A percentile compares a stretch with the other conserved stretches of the same genome.
Conservation (phyloP, 2,329 filamentous ascomycete species). For the Fusarium agapanthi region DNA sequence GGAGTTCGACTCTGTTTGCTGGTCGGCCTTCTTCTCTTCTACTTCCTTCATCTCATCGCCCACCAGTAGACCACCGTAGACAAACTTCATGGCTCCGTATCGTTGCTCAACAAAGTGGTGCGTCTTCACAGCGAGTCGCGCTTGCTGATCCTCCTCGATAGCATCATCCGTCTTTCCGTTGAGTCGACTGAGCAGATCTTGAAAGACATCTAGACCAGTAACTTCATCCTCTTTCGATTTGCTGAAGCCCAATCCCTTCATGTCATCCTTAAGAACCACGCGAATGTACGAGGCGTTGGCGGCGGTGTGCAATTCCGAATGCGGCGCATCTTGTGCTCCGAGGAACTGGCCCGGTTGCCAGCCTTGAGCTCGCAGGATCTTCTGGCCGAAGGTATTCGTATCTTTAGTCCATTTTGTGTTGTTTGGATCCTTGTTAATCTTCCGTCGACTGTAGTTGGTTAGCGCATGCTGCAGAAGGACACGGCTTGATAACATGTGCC, state of each 20-base stretch:
- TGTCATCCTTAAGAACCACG: slow-evolving; percentile 88
- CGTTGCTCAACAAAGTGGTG: slow-evolving; percentile 77
- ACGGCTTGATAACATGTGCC: neutral
- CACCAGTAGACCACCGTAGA: slow-evolving; percentile 79
- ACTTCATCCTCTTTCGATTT: slow-evolving; percentile 77
- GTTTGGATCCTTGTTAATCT: slow-evolving; percentile 91
- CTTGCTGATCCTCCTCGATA: slow-evolving; percentile 74
- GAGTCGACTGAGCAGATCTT: slow-evolving; percentile 83
- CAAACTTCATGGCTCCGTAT: slow-evolving; percentile 85
- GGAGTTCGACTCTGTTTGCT: slow-evolving; percentile 10
- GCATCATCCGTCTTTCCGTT: slow-evolving; percentile 86
- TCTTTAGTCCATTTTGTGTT: slow-evolving; percentile 93
- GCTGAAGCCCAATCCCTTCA: slow-evolving; percentile 86
- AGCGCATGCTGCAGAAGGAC: slow-evolving; percentile 2
- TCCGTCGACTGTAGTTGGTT: slow-evolving; percentile 54
- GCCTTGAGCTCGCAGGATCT: slow-evolving; percentile 86
- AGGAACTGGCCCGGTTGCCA: slow-evolving; percentile 89
- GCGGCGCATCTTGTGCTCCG: slow-evolving; percentile 78
- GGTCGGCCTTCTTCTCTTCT: slow-evolving; percentile 28
- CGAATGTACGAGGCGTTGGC: slow-evolving; percentile 88
- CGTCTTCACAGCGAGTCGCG: slow-evolving; percentile 74
- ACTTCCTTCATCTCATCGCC: slow-evolving; percentile 63
- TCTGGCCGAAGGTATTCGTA: slow-evolving; percentile 85
- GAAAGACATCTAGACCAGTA: slow-evolving; percentile 87
- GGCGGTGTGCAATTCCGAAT: slow-evolving; percentile 78